Evolutionary conservation across 2,329 filamentous ascomycete species (phyloP).

Genomic region (Colletotrichum sp.): DNA sequence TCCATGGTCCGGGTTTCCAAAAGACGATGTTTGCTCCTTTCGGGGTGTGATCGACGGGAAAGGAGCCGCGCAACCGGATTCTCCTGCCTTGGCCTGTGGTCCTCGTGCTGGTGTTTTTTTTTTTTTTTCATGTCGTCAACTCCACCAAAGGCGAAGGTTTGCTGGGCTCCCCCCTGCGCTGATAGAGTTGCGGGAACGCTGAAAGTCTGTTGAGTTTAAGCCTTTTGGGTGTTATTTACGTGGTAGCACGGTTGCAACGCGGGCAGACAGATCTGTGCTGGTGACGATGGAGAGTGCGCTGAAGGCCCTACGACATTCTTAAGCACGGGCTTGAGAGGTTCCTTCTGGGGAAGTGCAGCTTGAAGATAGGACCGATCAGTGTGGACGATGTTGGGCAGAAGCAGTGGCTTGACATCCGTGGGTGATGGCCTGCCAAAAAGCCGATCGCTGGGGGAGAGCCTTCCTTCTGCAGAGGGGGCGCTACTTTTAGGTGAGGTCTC

Average conservation of each 20-base stretch:
- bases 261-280: neutral
- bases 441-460: neutral
- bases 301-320: neutral
- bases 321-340: neutral
- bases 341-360: neutral
- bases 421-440: slow-evolving; percentile 8
- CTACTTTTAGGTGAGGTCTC: neutral
- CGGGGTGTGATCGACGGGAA: neutral
- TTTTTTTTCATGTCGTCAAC: neutral
- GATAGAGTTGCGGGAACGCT: slow-evolving; percentile 15
- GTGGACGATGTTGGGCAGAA: neutral
- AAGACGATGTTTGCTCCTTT: slow-evolving; percentile 15
- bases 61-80: slow-evolving; percentile 10
- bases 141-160: neutral
- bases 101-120: neutral
- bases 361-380: neutral
- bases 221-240: neutral
- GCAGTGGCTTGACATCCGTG: neutral
- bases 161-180: neutral
- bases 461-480: slow-evolving; percentile 2
- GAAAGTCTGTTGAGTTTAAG: neutral
- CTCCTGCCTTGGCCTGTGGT: neutral
- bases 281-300: neutral
- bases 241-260: neutral
- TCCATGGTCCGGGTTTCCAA: neutral